Evolutionary conservation across 2,329 filamentous ascomycete genomes (phyloP), one percentile per base, ranked within the genome.

Genomic region (Madurella mycetomatis): DNA sequence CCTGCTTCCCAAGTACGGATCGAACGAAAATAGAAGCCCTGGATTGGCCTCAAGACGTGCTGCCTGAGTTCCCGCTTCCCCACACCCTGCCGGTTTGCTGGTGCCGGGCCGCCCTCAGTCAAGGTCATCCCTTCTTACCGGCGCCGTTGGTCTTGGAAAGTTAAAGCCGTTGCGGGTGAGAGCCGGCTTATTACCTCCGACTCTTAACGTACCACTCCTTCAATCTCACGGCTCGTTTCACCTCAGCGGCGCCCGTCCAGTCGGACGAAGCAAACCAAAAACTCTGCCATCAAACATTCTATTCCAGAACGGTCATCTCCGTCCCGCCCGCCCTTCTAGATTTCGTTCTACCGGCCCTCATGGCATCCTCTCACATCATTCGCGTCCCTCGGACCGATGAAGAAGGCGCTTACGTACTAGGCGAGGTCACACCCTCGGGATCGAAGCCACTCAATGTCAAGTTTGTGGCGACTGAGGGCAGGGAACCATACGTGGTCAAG

Each of bases 401-500:
- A 53, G 72, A 77, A 44, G 72, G 74, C 45, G 70, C 74, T 15
- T 83, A 79, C 59, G 76, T 89, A 31, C 75, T 91, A 18, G 65
- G 88, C 16, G 78, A 87, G 62, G 78, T 84, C 53, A 73, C 74
- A 2, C 71, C 78, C 18, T 76, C 69, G 52, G 74, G 60, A 15
- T 70, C 73, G 37, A 76, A 75, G 54, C 76, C 78, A 1, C 72
- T 90, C 31, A 85, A 90, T 67, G 69, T 88, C 45, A 84, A 83
- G 65, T 69, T 91, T 31, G 75, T 86, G 34, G 87, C 80, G 34
- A 90, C 86, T 31, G 87, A 91, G 63, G 82, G 83, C 51, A 77
- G 80, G 53, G 77, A 76, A 46, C 78, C 83, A 7, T 88, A 84
- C 69, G 72, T 76, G 41, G 69, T 76, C 53, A 76, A 76, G 57